Evolutionary conservation across 1,139 yeast genomes (phyloP).

Genomic region (Kodamaea sp.): DNA sequence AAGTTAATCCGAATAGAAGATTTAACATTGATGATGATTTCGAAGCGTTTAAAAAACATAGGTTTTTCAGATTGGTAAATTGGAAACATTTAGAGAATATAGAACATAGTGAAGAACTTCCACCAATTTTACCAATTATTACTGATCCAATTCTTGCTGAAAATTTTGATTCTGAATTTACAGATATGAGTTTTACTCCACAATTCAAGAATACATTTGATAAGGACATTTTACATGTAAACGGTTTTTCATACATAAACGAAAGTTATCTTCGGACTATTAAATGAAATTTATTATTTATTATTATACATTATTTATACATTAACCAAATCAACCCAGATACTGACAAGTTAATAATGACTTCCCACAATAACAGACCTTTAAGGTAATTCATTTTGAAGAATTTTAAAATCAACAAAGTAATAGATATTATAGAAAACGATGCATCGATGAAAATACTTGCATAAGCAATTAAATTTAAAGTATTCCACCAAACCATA

Average conservation of each 20-base stretch:
- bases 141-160: conserved; percentile 88
- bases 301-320: background rate
- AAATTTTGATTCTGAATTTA: conserved; percentile 85
- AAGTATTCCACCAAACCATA: conserved; percentile 10
- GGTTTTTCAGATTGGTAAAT: conserved; percentile 74
- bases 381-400: conserved; percentile 20
- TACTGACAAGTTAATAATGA: background rate
- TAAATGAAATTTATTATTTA: background rate
- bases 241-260: conserved; percentile 44
- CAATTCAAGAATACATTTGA: conserved; percentile 17
- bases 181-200: conserved; percentile 61
- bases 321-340: background rate
- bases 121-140: conserved; percentile 84
- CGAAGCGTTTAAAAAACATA: conserved; percentile 56
- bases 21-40: conserved; percentile 62
- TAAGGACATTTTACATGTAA: conserved; percentile 37
- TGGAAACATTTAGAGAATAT: conserved; percentile 64
- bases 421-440: conserved; percentile 3
- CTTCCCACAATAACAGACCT: conserved; percentile 6
- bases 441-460: conserved; percentile 1
- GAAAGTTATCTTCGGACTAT: conserved; percentile 28
- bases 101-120: conserved; percentile 29
- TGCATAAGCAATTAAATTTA: conserved; percentile 3
- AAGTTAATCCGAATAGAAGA: conserved; percentile 72
- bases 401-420: conserved; percentile 11